Conservation (phyloP, 768 basidiomycete species). For the Glaciozyma antarctica region DNA sequence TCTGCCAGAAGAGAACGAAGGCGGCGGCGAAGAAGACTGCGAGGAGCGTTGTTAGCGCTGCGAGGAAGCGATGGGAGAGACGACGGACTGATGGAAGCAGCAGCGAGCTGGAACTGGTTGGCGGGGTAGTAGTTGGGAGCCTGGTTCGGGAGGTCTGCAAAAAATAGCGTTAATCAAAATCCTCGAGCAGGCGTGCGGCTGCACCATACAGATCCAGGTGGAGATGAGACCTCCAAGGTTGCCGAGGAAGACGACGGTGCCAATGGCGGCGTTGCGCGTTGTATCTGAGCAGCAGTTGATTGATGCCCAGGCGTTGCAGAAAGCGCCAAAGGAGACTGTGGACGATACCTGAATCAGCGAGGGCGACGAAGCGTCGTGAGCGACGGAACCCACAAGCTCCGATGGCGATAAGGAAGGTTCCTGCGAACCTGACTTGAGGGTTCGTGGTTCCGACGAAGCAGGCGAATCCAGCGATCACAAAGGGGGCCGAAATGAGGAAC, state of each 20-base stretch:
- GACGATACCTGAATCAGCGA: slow-evolving; percentile 7
- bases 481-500: slow-evolving; percentile 19
- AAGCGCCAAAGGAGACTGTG: slow-evolving; percentile 17
- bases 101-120: slow-evolving; percentile 21
- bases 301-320: slow-evolving; percentile 27
- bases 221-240: slow-evolving; percentile 31
- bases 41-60: too few species aligned
- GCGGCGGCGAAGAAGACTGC: slow-evolving; percentile 16
- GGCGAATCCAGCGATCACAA: slow-evolving; percentile 26
- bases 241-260: slow-evolving; percentile 28
- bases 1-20: slow-evolving; percentile 20
- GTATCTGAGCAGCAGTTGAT: slow-evolving; percentile 31
- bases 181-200: too few species aligned
- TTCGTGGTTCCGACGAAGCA: slow-evolving; percentile 25
- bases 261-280: slow-evolving; percentile 27
- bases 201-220: slow-evolving; percentile 25
- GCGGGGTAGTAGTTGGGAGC: slow-evolving; percentile 21
- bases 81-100: background rate
- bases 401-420: slow-evolving; percentile 12
- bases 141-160: slow-evolving; percentile 14
- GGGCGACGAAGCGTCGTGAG: background rate
- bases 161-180: too few species aligned
- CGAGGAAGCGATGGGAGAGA: too few species aligned
- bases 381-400: slow-evolving; percentile 12
- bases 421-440: slow-evolving; percentile 16